phyloP scores from a whole-genome alignment of 2,329 filamentous ascomycete genomes.

The Verticillium nonalfalfae region DNA sequence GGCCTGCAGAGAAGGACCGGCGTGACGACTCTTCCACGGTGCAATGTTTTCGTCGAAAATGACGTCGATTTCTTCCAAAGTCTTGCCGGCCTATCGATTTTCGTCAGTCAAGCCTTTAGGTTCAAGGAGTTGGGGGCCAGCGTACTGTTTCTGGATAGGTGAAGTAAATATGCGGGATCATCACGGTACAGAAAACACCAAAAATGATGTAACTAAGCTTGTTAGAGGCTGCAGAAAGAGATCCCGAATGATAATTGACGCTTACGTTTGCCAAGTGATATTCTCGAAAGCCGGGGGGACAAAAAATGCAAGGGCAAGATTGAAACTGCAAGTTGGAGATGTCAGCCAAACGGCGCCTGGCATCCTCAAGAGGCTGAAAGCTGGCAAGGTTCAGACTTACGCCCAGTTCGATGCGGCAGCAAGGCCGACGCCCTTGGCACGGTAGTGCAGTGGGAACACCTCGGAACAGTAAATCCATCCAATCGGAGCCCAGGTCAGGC shows the following conservation, averaged over 20 bases:
- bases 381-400: not conserved
- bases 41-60: slow-evolving; percentile 1
- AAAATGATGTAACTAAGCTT: not conserved
- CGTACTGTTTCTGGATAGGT: not conserved
- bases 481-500: slow-evolving; percentile 25
- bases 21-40: not conserved
- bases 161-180: not conserved
- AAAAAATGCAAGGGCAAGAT: slow-evolving; percentile 42
- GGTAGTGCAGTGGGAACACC: slow-evolving; percentile 37
- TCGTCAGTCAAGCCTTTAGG: too few relatives aligned
- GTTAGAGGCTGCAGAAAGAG: not conserved
- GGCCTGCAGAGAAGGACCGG: not conserved
- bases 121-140: not conserved
- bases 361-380: too few relatives aligned
- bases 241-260: not conserved
- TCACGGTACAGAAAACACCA: not conserved
- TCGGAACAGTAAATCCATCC: slow-evolving; percentile 24
- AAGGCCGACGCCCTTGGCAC: slow-evolving; percentile 47
- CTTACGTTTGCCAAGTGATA: not conserved
- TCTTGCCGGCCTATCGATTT: not conserved
- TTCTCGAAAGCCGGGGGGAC: slow-evolving; percentile 25
- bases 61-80: slow-evolving; percentile 1
- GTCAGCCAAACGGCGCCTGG: not conserved
- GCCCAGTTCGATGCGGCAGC: slow-evolving; percentile 44
- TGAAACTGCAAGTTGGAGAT: slow-evolving; percentile 22